These are phyloP conservation scores for Pseudocercospora eumusae DNA, from an alignment of 2,329 filamentous ascomycete genomes.

Conservation along the genomic window DNA sequence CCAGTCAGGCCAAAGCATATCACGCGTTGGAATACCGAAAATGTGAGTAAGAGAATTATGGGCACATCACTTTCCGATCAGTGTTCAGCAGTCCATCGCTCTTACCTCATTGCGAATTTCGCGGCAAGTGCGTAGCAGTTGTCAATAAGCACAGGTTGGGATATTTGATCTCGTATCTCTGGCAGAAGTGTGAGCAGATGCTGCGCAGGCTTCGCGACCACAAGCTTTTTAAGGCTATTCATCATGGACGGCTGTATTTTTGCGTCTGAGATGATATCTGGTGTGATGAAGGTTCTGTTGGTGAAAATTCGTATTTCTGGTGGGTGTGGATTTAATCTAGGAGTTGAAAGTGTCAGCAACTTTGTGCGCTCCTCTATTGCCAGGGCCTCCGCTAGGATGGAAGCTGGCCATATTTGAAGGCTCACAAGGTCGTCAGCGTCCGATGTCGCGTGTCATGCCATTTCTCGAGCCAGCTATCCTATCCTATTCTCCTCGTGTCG, in stretches of 20 bases:
- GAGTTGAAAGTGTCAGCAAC: neutral
- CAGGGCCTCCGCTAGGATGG: neutral
- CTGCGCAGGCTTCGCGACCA: neutral
- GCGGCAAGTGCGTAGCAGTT: constrained; percentile 14
- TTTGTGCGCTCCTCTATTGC: neutral
- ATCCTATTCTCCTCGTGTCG: neutral
- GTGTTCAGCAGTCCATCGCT: constrained; percentile 4
- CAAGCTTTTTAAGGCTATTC: neutral
- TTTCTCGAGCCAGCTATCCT: neutral
- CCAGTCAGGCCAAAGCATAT: too few species aligned
- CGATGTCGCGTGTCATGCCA: neutral
- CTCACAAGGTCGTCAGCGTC: neutral
- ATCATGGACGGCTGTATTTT: neutral
- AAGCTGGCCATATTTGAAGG: neutral
- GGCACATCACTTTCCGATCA: too few species aligned
- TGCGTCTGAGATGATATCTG: neutral
- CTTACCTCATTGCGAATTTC: constrained; percentile 20
- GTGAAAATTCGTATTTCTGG: neutral
- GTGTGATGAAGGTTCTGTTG: neutral
- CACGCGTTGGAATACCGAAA: too few species aligned
- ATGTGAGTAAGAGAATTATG: too few species aligned
- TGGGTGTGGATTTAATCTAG: neutral
- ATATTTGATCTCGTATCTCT: neutral
- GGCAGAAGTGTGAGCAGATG: neutral
- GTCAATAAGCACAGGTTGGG: neutral